Base-by-base conservation (phyloP, 192 early-diverging fungal genomes). In the Cladochytrium replicatum region DNA sequence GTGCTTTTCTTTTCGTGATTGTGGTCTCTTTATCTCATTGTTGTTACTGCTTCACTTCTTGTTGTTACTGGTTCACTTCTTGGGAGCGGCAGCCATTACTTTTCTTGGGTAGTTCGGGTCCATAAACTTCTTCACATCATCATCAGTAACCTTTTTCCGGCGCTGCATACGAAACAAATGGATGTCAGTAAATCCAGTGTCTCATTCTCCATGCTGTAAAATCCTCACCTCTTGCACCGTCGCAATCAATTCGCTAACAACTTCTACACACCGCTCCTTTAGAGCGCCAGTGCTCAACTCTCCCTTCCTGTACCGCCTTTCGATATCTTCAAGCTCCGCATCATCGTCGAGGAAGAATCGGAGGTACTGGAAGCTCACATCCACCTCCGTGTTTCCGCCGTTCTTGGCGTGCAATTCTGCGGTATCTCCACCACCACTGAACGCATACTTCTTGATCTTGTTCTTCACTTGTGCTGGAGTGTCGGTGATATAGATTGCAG, bases 371-470 rank as follows among this genome's bases (percentile, higher is more conserved):
- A 86, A 98, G 3, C 84, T 54, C 8, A 98, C 88, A 61, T 98
- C 95, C n/a, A 96, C 84, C 25, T 98, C 95, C 25, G 84, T 79
- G 59, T 96, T 81, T 23, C 93, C 91, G 28, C 95, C 92, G 28
- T 44, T 44, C 43, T 68, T 42, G 51, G 72, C 66, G 57, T 96
- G 95, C 52, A 85, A 66, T 61, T 96, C 93, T 39, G 87, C 58
- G 27, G 86, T 89, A 8, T 77, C 89, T 48, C 77, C 72, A 44
- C 94, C 95, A 25, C 95, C 95, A 9, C 88, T 91, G 64, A 93
- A 98, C 24, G 93, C 92, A 51, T 91, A 81, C 29, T 76, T 71
- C 65, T 96, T 98, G 69, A 97, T 92, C 78, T 98, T 98, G 64
- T 93, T 93, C 68, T 96, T 94, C 77, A 98, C 93, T 63, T 90